Conservation (phyloP, 2,329 filamentous ascomycete species). For the Pseudofabraea citricarpa region DNA sequence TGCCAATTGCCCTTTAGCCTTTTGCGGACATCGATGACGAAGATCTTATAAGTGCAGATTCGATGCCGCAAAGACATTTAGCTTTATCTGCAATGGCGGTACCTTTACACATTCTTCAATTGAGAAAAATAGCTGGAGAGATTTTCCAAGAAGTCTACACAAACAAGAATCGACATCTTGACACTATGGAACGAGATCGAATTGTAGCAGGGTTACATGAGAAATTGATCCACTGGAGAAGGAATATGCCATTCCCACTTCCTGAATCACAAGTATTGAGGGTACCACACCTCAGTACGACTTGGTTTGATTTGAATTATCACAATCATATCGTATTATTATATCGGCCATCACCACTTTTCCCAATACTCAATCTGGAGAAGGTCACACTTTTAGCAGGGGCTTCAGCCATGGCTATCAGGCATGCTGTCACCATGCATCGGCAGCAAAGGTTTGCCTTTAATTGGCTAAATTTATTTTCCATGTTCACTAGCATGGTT, state of each 20-base stretch:
- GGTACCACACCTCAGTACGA: conserved; percentile 38
- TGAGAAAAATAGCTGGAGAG: conserved; percentile 36
- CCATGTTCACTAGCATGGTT: conserved; percentile 36
- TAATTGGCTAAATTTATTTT: conserved; percentile 37
- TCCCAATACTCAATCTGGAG: conserved; percentile 30
- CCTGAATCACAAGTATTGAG: conserved; percentile 30
- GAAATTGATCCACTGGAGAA: conserved; percentile 39
- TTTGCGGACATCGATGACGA: conserved; percentile 34
- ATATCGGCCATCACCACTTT: conserved; percentile 39
- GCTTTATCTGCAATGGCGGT: conserved; percentile 33
- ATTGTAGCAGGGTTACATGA: conserved; percentile 32
- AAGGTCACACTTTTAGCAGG: conserved; percentile 33
- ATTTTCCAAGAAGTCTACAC: conserved; percentile 35
- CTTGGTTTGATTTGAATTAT: conserved; percentile 44
- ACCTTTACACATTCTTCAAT: conserved; percentile 36
- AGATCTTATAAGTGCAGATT: conserved; percentile 22
- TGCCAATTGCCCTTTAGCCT: conserved; percentile 26
- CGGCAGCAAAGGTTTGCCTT: conserved; percentile 35
- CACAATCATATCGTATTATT: conserved; percentile 40
- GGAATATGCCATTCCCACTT: conserved; percentile 38
- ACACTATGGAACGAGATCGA: conserved; percentile 24
- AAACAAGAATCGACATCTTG: conserved; percentile 15
- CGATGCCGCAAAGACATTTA: conserved; percentile 19
- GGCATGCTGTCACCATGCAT: conserved; percentile 34
- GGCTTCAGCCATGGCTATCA: conserved; percentile 37